A percentile compares a stretch with the other conserved stretches of the same genome.
phyloP scores from a whole-genome alignment of 2,329 filamentous ascomycete species.

The Neonectria coccinea region DNA sequence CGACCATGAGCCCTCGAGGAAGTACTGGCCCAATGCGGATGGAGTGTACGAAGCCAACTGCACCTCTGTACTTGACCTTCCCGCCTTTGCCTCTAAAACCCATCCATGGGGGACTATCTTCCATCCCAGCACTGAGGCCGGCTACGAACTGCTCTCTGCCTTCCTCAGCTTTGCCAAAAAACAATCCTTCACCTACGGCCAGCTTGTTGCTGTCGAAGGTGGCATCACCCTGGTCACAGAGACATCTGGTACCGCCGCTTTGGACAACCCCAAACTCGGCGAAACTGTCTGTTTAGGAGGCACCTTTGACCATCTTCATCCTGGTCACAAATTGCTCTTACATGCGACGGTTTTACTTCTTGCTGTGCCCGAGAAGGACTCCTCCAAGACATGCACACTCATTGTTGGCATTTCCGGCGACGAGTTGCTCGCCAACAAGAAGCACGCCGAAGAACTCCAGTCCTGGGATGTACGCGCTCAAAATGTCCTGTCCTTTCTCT shows the following conservation, averaged over 20 bases:
- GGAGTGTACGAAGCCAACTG: conserved; percentile 57
- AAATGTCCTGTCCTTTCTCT: conserved; percentile 79
- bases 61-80: conserved; percentile 62
- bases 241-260: background rate
- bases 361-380: conserved; percentile 59
- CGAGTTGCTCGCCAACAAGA: conserved; percentile 87
- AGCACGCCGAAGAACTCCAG: conserved; percentile 83
- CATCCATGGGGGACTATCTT: conserved; percentile 75
- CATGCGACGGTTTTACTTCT: conserved; percentile 85
- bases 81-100: conserved; percentile 64
- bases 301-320: conserved; percentile 96
- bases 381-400: conserved; percentile 64
- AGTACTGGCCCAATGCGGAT: conserved; percentile 49
- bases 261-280: conserved; percentile 25
- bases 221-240: conserved; percentile 59
- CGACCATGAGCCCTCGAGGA: conserved; percentile 63
- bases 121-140: conserved; percentile 72
- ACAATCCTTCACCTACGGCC: conserved; percentile 61
- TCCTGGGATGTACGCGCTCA: conserved; percentile 81
- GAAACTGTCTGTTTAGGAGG: conserved; percentile 81
- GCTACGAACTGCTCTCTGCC: conserved; percentile 66
- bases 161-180: conserved; percentile 63
- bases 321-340: conserved; percentile 94
- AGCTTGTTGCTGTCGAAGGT: conserved; percentile 64
- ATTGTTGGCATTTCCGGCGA: conserved; percentile 92